Evolutionary conservation across 495 filamentous ascomycete species (phyloP).

Genomic region (Aspergillus campestris): DNA sequence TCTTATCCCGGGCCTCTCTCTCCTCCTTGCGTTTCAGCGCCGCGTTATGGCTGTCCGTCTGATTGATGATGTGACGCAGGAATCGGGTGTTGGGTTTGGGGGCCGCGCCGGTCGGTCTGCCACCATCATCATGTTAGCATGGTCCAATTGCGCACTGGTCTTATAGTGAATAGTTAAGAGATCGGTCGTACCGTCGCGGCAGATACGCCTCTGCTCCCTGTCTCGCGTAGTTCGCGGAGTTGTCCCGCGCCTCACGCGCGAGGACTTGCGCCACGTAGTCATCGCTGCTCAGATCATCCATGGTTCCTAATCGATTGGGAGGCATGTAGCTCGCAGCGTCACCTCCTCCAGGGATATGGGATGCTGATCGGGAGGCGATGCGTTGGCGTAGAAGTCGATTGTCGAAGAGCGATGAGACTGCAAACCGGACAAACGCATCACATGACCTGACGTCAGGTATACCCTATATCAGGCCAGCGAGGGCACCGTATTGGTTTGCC

Average conservation of each 20-base stretch:
- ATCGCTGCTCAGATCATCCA: constrained; percentile 47
- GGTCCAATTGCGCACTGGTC: not conserved
- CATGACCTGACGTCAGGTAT: too few relatives aligned
- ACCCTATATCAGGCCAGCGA: too few relatives aligned
- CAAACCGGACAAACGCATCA: too few relatives aligned
- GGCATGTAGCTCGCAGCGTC: constrained; percentile 6
- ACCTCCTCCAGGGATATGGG: too few relatives aligned
- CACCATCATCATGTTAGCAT: constrained; percentile 5
- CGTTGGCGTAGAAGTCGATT: too few relatives aligned
- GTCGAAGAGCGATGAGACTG: too few relatives aligned
- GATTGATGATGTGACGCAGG: constrained; percentile 76
- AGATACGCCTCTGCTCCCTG: constrained; percentile 65
- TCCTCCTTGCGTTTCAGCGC: constrained; percentile 77
- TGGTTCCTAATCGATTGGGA: constrained; percentile 8
- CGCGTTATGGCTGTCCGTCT: constrained; percentile 84
- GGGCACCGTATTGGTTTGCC: too few relatives aligned
- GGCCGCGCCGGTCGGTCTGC: constrained; percentile 50
- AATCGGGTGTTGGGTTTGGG: constrained; percentile 91
- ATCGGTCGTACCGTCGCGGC: constrained; percentile 51
- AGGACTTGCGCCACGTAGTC: constrained; percentile 68
- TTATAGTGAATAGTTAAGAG: not conserved
- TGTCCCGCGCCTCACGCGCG: constrained; percentile 62
- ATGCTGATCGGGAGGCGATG: too few relatives aligned
- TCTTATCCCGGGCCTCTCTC: constrained; percentile 49
- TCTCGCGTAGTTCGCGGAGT: constrained; percentile 61